Evolutionary conservation across 83 land plant genomes (phyloP).

Genomic region (Diphasiastrum complanatum): DNA sequence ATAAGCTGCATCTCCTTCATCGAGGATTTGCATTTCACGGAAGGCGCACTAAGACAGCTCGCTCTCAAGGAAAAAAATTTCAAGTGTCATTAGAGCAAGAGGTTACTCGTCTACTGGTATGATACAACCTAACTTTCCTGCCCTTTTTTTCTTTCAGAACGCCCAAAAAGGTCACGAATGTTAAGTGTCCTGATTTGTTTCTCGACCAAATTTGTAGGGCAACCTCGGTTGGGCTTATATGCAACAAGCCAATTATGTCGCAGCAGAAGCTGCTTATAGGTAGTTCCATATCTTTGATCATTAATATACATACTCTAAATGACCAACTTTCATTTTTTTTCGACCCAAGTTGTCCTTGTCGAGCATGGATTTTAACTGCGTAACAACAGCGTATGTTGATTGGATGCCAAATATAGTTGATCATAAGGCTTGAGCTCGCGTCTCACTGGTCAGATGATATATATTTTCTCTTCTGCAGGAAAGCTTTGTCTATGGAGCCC

Average conservation of each 20-base stretch:
- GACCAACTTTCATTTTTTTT: too few species aligned
- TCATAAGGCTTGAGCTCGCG: too few species aligned
- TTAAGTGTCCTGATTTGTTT: background rate
- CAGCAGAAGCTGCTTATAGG: conserved; percentile 36
- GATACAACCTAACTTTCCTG: background rate
- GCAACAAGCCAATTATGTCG: conserved; percentile 30
- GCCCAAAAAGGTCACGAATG: background rate
- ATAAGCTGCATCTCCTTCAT: conserved; percentile 74
- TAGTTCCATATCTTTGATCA: background rate
- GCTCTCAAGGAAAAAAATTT: conserved; percentile 97
- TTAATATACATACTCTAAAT: background rate
- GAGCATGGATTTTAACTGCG: too few species aligned
- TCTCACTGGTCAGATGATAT: too few species aligned
- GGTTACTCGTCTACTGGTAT: conserved; percentile 81
- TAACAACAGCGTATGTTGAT: too few species aligned
- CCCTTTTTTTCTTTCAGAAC: background rate
- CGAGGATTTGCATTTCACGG: conserved; percentile 98
- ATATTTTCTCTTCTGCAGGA: conserved; percentile 37
- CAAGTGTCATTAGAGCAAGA: conserved; percentile 96
- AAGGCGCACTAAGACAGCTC: conserved; percentile 85
- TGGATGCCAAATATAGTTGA: too few species aligned
- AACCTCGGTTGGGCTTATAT: conserved; percentile 37
- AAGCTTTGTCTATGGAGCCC: conserved; percentile 69
- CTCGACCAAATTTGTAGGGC: conserved; percentile 24
- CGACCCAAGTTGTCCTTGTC: too few species aligned